phyloP scores from a whole-genome alignment of 1,284 basidiomycete genomes.

The Mycosarcoma mackinlayi region DNA sequence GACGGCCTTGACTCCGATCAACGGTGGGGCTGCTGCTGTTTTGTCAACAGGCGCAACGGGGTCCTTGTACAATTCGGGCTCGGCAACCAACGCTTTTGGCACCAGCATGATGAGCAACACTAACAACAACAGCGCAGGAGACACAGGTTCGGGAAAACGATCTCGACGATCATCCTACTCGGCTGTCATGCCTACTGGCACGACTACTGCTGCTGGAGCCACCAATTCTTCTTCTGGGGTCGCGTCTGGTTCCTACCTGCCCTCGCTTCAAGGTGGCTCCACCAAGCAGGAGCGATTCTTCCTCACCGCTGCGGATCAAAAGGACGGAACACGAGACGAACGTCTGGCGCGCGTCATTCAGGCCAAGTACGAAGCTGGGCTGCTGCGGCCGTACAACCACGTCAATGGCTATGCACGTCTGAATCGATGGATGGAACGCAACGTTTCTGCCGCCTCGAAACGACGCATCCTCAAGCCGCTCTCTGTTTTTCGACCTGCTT shows the following conservation, averaged over 20 bases:
- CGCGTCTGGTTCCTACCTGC: conserved; percentile 31
- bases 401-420: conserved; percentile 71
- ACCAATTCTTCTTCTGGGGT: not conserved
- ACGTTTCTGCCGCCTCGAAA: conserved; percentile 74
- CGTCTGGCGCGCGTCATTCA: conserved; percentile 90
- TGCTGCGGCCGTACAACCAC: conserved; percentile 95
- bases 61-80: conserved; percentile 11
- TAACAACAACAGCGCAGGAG: conserved; percentile 4
- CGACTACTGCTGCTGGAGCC: not conserved
- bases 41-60: not conserved
- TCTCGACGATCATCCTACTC: conserved; percentile 48
- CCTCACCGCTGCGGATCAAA: conserved; percentile 93
- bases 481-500: conserved; percentile 87
- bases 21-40: conserved; percentile 1
- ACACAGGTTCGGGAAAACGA: conserved; percentile 13
- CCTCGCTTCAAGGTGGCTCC: conserved; percentile 39
- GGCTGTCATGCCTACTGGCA: conserved; percentile 5
- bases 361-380: conserved; percentile 94
- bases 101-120: not conserved
- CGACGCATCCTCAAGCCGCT: conserved; percentile 89
- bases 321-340: conserved; percentile 87
- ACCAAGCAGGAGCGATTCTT: conserved; percentile 79
- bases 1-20: conserved; percentile 31
- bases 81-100: not conserved
- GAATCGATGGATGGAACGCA: conserved; percentile 86